A percentile compares a stretch with the other conserved stretches of the same genome.
Evolutionary conservation across 331 rosid genomes (phyloP).

Genomic region (Acacia concinna): DNA sequence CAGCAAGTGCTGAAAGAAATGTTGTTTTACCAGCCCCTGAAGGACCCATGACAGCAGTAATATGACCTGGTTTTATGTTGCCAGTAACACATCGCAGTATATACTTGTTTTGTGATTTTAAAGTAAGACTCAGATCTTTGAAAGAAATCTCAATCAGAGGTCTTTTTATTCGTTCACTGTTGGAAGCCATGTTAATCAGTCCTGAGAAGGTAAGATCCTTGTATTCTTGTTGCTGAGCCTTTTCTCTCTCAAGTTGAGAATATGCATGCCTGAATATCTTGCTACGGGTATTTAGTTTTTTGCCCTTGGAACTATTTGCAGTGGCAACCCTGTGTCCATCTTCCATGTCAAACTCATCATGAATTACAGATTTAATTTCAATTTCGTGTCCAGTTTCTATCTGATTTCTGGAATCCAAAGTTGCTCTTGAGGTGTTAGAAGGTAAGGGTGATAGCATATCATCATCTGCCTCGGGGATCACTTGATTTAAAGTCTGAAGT

Average conservation of each 20-base stretch:
- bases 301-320: constrained; percentile 54
- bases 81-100: constrained; percentile 86
- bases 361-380: constrained; percentile 50
- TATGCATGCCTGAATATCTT: constrained; percentile 86
- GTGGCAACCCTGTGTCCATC: constrained; percentile 30
- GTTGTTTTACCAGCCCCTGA: constrained; percentile 99
- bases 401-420: constrained; percentile 41
- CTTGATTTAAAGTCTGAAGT: constrained; percentile 50
- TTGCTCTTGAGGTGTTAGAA: constrained; percentile 40
- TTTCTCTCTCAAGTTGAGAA: constrained; percentile 87
- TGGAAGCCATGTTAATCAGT: constrained; percentile 74
- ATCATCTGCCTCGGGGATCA: constrained; percentile 41
- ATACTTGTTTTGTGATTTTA: constrained; percentile 76
- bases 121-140: constrained; percentile 74
- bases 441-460: constrained; percentile 36
- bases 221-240: constrained; percentile 76
- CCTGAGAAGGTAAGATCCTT: constrained; percentile 83
- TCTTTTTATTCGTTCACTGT: constrained; percentile 56
- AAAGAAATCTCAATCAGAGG: constrained; percentile 89
- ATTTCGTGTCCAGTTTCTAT: constrained; percentile 55
- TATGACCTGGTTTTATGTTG: constrained; percentile 85
- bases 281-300: constrained; percentile 56
- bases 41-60: constrained; percentile 98
- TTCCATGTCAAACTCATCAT: constrained; percentile 40
- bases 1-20: constrained; percentile 91